A percentile compares a stretch with the other conserved stretches of the same genome.
Evolutionary conservation across 2,329 filamentous ascomycete genomes (phyloP).

Genomic region (Fusarium sp.): DNA sequence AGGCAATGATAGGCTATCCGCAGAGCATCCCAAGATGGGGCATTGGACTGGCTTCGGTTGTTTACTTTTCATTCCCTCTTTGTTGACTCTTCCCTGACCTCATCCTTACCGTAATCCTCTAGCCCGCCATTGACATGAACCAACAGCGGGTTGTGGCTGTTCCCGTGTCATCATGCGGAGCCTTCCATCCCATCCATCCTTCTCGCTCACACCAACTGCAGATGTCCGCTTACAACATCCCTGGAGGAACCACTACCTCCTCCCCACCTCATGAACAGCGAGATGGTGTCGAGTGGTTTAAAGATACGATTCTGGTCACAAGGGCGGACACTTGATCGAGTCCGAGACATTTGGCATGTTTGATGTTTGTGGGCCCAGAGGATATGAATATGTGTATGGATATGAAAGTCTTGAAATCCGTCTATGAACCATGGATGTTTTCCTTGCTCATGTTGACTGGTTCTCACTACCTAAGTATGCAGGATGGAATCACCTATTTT

Average conservation of each 20-base stretch:
- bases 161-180: conserved; percentile 1
- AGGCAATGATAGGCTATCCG: conserved; percentile 5
- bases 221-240: conserved; percentile 3
- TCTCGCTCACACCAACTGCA: conserved; percentile 1
- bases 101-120: neutral
- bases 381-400: neutral
- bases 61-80: neutral
- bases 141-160: neutral
- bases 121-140: neutral
- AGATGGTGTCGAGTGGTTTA: conserved; percentile 7
- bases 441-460: neutral
- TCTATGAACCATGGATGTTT: neutral
- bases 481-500: neutral
- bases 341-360: neutral
- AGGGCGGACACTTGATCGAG: neutral
- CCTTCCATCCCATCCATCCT: neutral
- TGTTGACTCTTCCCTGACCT: neutral
- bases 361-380: neutral
- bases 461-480: neutral
- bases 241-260: conserved; percentile 9
- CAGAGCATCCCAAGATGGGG: neutral
- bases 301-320: neutral
- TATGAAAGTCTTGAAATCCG: neutral
- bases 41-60: neutral
- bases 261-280: conserved; percentile 11